These are phyloP conservation scores for Cicer chorassanicum DNA, from an alignment of 306 rosid genomes.

Conservation along the genomic window DNA sequence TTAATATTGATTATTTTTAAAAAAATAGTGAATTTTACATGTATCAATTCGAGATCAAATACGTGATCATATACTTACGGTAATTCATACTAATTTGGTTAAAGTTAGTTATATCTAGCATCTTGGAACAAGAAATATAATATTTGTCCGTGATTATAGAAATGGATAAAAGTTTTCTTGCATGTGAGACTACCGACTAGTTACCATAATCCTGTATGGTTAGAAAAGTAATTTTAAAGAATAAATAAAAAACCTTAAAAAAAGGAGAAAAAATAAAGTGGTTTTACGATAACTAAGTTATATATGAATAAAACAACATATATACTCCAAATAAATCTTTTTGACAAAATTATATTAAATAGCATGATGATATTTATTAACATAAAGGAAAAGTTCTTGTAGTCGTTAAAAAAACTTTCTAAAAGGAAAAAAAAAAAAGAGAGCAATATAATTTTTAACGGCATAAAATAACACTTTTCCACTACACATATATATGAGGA, in stretches of 20 bases:
- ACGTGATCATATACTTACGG: no score
- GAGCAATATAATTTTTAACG: conserved; percentile 30
- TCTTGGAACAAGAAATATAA: conserved; percentile 22
- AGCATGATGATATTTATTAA: conserved; percentile 14
- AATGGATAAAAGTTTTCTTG: conserved; percentile 3
- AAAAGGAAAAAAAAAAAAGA: conserved; percentile 39
- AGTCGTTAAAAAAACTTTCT: conserved; percentile 45
- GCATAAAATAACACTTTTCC: conserved; percentile 45
- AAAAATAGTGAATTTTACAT: no score
- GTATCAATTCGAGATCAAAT: no score
- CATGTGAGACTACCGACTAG: background rate
- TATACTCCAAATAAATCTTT: conserved; percentile 27
- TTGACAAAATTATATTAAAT: conserved; percentile 37
- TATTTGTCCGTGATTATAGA: background rate
- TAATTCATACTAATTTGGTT: background rate
- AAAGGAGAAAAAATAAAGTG: background rate
- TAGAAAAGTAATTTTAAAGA: conserved; percentile 35
- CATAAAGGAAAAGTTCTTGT: conserved; percentile 39
- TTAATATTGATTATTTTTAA: no score
- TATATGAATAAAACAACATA: conserved; percentile 34
- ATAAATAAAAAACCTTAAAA: background rate
- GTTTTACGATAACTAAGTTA: conserved; percentile 8
- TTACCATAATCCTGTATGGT: background rate
- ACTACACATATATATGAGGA: conserved; percentile 11
- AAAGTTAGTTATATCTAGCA: background rate